Evolutionary conservation across 768 basidiomycete genomes (phyloP), one percentile per base, ranked within the genome.

Genomic region (Termitomyces sp.): DNA sequence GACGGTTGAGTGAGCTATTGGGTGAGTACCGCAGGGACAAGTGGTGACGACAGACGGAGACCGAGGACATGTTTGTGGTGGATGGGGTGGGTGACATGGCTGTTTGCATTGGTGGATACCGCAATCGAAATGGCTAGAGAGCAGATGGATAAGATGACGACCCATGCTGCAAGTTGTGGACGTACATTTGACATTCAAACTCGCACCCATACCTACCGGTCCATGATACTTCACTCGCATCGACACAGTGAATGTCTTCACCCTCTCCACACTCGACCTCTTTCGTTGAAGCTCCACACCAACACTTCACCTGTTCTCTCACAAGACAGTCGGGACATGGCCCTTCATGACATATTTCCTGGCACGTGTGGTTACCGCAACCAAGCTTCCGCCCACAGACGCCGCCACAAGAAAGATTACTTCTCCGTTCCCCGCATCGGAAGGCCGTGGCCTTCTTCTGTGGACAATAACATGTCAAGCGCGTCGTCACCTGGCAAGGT

Each of bases 1-100:
- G 39, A 63, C 63, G 13, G 70, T 68, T 5, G 72, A 67, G 3
- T 76, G 73, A 4, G 77, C 69, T 58, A 88, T 83, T 3, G 75
- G 69, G 47, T 76, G 79, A 55, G 84, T 83, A 13, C 93, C 93
- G 62, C 97, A 99, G 0, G 94, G 91, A 67, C 96, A 98, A 31
- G 82, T 82, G 0, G 79, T 80, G 33, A 95, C 75, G 13, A 78
- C 67, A 0, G 76, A 73, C 0, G 95, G 94, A 0, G 91, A 88
- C 30, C 78, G 77, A 1, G 95, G 94, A 67, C 94, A 97, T 0
- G 73, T 69, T 0, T 83, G 76, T 0, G 88, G 78, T 6, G 64
- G 69, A 6, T 76, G 69, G 1, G 88, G 87, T 2, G 90, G 83
- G 70, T 98, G 95, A 65, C 95, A 98, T 7, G 78, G 70, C 66